These are phyloP conservation scores for Beta vulgaris DNA, from an alignment of 148 eudicot genomes.

Conservation along the genomic window DNA sequence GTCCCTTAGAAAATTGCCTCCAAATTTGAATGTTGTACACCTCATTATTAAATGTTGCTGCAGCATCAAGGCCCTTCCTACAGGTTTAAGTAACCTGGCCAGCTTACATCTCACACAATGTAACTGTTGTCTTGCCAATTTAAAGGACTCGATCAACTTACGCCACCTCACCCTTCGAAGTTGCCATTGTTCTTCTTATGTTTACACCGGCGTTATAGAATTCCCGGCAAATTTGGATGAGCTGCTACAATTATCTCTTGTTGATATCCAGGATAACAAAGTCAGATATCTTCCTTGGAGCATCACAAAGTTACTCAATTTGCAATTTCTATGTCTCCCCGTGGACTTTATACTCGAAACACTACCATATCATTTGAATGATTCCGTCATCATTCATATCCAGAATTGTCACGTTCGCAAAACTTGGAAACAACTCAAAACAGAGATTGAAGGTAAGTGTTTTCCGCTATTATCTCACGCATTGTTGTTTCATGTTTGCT, in stretches of 20 bases:
- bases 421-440: slow-evolving; percentile 1
- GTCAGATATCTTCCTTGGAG: not conserved
- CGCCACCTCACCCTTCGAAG: too few relatives aligned
- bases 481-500: too few relatives aligned
- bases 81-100: not conserved
- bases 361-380: not conserved
- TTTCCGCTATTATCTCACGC: too few relatives aligned
- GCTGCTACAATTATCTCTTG: not conserved
- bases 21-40: not conserved
- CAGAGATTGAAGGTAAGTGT: not conserved
- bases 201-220: not conserved
- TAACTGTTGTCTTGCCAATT: too few relatives aligned
- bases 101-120: not conserved
- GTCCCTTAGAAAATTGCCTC: not conserved
- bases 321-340: not conserved
- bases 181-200: too few relatives aligned
- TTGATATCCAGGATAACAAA: not conserved
- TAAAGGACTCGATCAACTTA: too few relatives aligned
- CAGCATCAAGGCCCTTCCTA: not conserved
- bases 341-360: not conserved
- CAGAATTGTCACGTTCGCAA: not conserved
- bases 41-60: too few relatives aligned
- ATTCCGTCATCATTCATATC: not conserved
- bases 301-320: not conserved
- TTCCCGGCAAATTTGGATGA: not conserved